Conservation (phyloP, 2,329 filamentous ascomycete species). For the Plenodomus tracheiphilus region DNA sequence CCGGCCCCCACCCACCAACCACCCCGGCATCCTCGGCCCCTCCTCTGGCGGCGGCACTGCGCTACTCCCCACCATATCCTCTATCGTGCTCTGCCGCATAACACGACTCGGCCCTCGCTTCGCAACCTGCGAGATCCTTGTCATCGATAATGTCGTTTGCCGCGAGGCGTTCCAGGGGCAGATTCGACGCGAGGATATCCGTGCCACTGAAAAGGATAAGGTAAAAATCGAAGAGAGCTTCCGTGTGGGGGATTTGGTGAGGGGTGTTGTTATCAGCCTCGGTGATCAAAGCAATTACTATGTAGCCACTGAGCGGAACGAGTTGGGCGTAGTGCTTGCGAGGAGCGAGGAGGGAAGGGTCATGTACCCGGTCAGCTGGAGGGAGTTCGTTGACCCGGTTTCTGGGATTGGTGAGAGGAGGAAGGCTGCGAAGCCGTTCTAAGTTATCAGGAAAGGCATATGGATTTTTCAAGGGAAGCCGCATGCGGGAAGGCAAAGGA, state of each 20-base stretch:
- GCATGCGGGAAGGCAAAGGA: no score
- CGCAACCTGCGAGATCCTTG: conserved; percentile 82
- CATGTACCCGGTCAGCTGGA: conserved; percentile 95
- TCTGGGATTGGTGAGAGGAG: conserved; percentile 76
- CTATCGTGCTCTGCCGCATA: conserved; percentile 80
- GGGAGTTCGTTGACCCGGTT: conserved; percentile 83
- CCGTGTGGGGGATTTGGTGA: conserved; percentile 87
- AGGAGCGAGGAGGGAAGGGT: conserved; percentile 83
- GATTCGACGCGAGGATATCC: conserved; percentile 86
- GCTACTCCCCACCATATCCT: conserved; percentile 79
- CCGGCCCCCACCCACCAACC: conserved; percentile 19
- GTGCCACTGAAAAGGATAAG: conserved; percentile 93
- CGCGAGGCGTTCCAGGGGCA: conserved; percentile 83
- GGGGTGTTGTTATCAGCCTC: conserved; percentile 84
- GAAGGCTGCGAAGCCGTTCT: conserved; percentile 91
- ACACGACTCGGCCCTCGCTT: conserved; percentile 84
- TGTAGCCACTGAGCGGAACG: conserved; percentile 86
- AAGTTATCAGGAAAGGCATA: no score
- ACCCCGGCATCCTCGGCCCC: conserved; percentile 24
- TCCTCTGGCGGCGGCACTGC: conserved; percentile 58
- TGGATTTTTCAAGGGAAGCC: no score
- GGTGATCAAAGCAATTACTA: conserved; percentile 97
- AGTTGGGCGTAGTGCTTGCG: conserved; percentile 92
- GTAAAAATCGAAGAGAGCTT: conserved; percentile 91
- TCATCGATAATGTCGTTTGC: conserved; percentile 68